Evolutionary conservation across 106 monocot genomes (phyloP).

Genomic region (Dioscorea alata): DNA sequence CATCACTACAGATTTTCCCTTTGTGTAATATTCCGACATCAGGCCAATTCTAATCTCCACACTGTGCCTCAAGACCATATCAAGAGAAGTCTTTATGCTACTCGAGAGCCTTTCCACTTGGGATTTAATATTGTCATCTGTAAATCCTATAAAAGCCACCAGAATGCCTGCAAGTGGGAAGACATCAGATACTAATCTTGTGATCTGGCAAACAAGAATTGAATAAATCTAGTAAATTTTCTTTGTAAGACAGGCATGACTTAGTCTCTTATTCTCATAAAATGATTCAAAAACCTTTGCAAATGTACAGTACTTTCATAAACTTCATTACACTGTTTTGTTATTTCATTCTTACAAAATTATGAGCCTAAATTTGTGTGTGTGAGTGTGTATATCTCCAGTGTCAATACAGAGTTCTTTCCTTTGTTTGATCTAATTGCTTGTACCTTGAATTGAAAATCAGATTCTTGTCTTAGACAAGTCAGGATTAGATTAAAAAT

Average conservation of each 20-base stretch:
- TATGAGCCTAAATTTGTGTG: no score
- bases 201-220: no score
- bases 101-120: conserved; percentile 73
- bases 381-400: no score
- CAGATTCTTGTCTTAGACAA: no score
- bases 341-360: not conserved
- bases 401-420: no score
- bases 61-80: conserved; percentile 50
- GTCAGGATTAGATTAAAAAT: no score
- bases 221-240: no score
- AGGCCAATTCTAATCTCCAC: conserved; percentile 61
- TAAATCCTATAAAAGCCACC: conserved; percentile 61
- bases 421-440: no score
- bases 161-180: conserved; percentile 34
- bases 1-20: not conserved
- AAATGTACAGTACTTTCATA: not conserved
- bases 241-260: no score
- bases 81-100: conserved; percentile 83
- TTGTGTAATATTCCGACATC: conserved; percentile 19
- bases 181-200: not conserved
- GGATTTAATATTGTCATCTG: conserved; percentile 39
- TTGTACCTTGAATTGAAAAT: no score
- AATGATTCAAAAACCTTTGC: no score
- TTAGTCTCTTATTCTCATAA: no score
- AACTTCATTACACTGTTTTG: not conserved